Conservation (phyloP, 371 early-diverging fungal species). For the Parasitella parasitica region DNA sequence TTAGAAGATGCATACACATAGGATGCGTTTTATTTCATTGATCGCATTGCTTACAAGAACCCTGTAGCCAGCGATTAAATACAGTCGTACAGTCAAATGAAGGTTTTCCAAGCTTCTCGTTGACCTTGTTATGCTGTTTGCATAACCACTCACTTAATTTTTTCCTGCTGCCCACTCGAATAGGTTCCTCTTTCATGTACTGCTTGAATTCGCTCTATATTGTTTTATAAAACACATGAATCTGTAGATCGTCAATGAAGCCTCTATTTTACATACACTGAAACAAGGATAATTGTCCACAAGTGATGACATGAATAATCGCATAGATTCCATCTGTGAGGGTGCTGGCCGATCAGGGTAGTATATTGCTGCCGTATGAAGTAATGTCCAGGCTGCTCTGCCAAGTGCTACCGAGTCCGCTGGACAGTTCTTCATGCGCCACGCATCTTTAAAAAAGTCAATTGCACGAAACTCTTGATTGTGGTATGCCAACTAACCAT, state of each 20-base stretch:
- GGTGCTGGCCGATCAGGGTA: conserved; percentile 89
- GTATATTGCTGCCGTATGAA: conserved; percentile 98
- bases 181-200: conserved; percentile 71
- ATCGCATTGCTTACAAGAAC: conserved; percentile 66
- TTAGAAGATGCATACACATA: too few relatives aligned
- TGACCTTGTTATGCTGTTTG: conserved; percentile 93
- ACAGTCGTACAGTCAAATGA: conserved; percentile 88
- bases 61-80: conserved; percentile 88
- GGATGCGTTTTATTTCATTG: conserved; percentile 21
- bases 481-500: background rate
- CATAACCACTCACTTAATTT: conserved; percentile 88
- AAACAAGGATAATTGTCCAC: conserved; percentile 94
- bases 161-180: conserved; percentile 67
- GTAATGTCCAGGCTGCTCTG: conserved; percentile 93
- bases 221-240: too few relatives aligned
- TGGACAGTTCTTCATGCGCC: conserved; percentile 65
- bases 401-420: conserved; percentile 84
- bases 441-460: background rate
- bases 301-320: conserved; percentile 70
- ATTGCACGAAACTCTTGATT: background rate
- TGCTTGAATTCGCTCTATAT: conserved; percentile 65
- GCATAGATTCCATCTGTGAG: conserved; percentile 76
- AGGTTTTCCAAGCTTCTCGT: conserved; percentile 84
- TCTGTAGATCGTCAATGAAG: too few relatives aligned
- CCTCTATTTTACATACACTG: conserved; percentile 8